Percentiles rank a stretch among this genome's conserved stretches.
Evolutionary conservation across 2,329 filamentous ascomycete species (phyloP).

Genomic region (Colletotrichum incanum): DNA sequence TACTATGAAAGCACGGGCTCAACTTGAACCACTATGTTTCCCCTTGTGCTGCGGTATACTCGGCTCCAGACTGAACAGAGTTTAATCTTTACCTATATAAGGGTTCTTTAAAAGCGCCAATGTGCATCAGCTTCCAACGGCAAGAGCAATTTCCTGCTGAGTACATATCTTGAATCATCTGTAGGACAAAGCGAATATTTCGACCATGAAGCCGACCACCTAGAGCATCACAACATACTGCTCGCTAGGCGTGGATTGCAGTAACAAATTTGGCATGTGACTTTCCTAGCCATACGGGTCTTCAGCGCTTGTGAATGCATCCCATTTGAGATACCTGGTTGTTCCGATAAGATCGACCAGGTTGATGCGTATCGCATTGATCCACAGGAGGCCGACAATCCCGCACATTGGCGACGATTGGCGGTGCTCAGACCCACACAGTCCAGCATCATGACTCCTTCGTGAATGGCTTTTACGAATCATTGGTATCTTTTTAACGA

Average conservation of each 20-base stretch:
- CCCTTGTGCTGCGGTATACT: background rate
- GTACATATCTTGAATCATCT: background rate
- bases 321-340: background rate
- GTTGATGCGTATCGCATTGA: background rate
- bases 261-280: background rate
- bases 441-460: constrained; percentile 11
- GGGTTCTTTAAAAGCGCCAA: background rate
- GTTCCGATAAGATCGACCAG: background rate
- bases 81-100: background rate
- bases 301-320: background rate
- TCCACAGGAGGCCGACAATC: background rate
- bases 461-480: background rate
- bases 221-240: background rate
- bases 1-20: background rate
- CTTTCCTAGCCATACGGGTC: background rate
- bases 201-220: background rate
- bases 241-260: background rate
- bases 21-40: background rate
- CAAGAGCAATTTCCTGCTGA: background rate
- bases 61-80: background rate
- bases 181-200: background rate
- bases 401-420: background rate
- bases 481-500: background rate
- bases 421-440: background rate
- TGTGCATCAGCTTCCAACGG: no score